phyloP scores from a whole-genome alignment of 1,139 yeast species.

The Nakaseomyces glabratus region DNA sequence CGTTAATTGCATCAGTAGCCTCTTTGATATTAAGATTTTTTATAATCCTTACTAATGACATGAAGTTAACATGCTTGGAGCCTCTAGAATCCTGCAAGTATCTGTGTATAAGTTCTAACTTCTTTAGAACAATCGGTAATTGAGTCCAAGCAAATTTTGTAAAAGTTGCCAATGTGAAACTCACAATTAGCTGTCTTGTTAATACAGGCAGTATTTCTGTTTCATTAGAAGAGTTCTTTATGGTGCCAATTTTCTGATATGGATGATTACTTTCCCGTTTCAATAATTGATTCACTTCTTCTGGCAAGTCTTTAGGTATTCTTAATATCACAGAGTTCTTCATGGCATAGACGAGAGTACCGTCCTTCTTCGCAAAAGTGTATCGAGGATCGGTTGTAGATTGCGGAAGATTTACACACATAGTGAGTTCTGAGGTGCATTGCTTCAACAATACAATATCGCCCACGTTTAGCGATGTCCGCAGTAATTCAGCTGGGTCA shows the following conservation, averaged over 20 bases:
- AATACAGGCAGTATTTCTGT: conserved; percentile 21
- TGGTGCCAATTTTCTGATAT: conserved; percentile 26
- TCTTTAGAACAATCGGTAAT: conserved; percentile 32
- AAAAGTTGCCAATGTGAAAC: conserved; percentile 22
- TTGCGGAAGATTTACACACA: conserved; percentile 38
- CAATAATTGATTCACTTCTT: conserved; percentile 18
- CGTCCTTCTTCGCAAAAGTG: conserved; percentile 47
- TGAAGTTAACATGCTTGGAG: conserved; percentile 44
- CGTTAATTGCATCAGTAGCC: conserved; percentile 6
- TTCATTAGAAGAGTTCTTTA: conserved; percentile 23
- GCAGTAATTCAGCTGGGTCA: conserved; percentile 12
- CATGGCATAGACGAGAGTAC: conserved; percentile 45
- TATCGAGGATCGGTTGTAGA: conserved; percentile 40
- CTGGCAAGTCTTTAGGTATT: conserved; percentile 36
- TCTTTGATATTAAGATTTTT: conserved; percentile 24
- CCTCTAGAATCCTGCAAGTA: conserved; percentile 40
- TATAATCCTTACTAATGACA: conserved; percentile 38
- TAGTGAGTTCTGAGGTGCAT: conserved; percentile 34
- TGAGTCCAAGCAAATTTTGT: conserved; percentile 31
- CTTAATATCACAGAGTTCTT: conserved; percentile 41
- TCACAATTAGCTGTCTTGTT: conserved; percentile 27
- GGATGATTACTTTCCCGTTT: conserved; percentile 25
- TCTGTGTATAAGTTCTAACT: conserved; percentile 48
- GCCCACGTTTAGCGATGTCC: conserved; percentile 34
- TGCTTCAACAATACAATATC: conserved; percentile 39